Evolutionary conservation across 805 yeast species (phyloP), one percentile per base, ranked within the genome.

Genomic region (Limtongia smithiae): DNA sequence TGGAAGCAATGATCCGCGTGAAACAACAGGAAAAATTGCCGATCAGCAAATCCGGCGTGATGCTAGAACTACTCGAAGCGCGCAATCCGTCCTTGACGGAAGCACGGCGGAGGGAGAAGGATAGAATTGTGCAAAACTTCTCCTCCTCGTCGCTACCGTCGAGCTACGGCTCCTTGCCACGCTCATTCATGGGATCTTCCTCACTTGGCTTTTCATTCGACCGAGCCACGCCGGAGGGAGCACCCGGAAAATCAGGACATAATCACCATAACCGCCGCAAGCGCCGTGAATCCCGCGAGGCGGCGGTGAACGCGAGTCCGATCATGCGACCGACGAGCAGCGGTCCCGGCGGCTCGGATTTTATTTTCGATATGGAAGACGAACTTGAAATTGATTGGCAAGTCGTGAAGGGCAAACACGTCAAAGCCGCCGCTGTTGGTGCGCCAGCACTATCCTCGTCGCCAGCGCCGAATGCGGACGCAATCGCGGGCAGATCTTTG

Each of bases 321-420:
- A 18, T 32, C 6, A 28, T 52, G 32, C 35, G 42, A 5, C 44
- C n/a, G n/a, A n/a, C n/a, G n/a, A n/a, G n/a, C n/a, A n/a, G n/a
- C 46, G 22, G 36, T 32, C n/a, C 33, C 18, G 30, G 32, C 38
- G 32, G 31, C 7, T 9, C 28, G 15, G 59, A 55, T 20, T 44
- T 54, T 20, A 51, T 55, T 15, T 55, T 55, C 37, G 59, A 55
- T 15, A 55, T 55, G 59, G 59, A 55, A n/a, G 59, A 55, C 25
- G 59, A 50, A 30, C 6, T 36, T 4, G 31, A 25, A 15, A 9
- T 25, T 2, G 45, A 40, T 21, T 48, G 54, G 53, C 32, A n/a
- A 12, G 47, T 41, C 9, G 57, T 42, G 32, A 49, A 53, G 24
- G 46, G 44, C 1, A 51, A 51, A 18, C 5, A 51, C 15, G 48